Evolutionary conservation across 805 yeast genomes (phyloP), one percentile per base, ranked within the genome.

Genomic region (Huiozyma naganishii): DNA sequence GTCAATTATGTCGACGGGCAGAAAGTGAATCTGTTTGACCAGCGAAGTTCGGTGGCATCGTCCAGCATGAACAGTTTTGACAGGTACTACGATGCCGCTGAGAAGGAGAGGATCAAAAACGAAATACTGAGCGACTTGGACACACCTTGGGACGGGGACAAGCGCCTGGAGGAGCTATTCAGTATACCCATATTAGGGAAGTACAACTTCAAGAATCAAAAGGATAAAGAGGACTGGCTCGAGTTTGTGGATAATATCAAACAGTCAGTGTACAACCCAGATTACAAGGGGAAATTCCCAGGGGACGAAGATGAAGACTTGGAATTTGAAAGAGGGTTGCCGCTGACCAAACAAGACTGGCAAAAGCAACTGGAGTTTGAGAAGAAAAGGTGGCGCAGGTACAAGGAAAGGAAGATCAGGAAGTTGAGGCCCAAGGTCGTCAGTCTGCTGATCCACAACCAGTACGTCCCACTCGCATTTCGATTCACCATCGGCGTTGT

Each of bases 401-500:
- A 59, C 13, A 55, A 52, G 36, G 80, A 46, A 68, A 46, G 79
- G 69, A 55, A 81, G 73, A 69, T 80, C 47, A 74, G 74, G 44
- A 77, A 76, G 50, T 73, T 86, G 77, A 67, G 73, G 43, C 85
- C 92, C 2, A 69, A 73, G 30, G 52, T 88, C 8, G 68, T 68
- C 43, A 69, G 79, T 38, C 65, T 82, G 28, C 65, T 89, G 30
- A 71, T 84, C 43, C 76, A 77, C 48, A 87, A 84, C 58, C 89
- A 95, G 13, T 80, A 84, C 52, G 71, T 88, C 9, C 96, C 97
- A 1, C 67, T 90, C 41, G 71, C 82, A 27, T 73, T 90, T 49
- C 68, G 98, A 48, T 57, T 79, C 2, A 63, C 75, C 34, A 77
- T 78, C 29, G 68, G 79, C 33, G 51, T 77, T 10, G 70, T 87